phyloP scores from a whole-genome alignment of 345 rosid genomes.

The Gossypium anomalum region DNA sequence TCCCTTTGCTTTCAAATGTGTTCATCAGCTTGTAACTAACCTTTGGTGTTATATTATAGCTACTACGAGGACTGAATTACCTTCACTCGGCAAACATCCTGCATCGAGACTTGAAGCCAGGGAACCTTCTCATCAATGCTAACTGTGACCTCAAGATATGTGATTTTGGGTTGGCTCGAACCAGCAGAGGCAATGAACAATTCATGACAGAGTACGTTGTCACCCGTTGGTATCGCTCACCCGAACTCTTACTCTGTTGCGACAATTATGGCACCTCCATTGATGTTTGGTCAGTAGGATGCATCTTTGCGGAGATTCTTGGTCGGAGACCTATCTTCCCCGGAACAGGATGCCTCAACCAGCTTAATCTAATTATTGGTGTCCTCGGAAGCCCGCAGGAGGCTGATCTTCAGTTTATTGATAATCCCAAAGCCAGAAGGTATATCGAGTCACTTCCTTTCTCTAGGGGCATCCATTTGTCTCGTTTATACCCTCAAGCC shows the following conservation, averaged over 20 bases:
- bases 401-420: conserved; percentile 67
- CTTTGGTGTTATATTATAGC: conserved; percentile 24
- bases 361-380: conserved; percentile 66
- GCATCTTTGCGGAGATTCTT: conserved; percentile 86
- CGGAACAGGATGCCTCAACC: conserved; percentile 78
- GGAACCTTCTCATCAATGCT: conserved; percentile 76
- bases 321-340: conserved; percentile 82
- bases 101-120: conserved; percentile 87
- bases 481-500: conserved; percentile 57
- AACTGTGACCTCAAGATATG: conserved; percentile 80
- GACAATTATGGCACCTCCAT: conserved; percentile 81
- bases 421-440: conserved; percentile 60
- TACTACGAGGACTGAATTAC: conserved; percentile 77
- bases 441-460: conserved; percentile 64
- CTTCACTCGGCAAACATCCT: conserved; percentile 89
- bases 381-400: conserved; percentile 70
- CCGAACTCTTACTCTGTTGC: conserved; percentile 82
- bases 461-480: conserved; percentile 48
- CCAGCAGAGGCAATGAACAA: conserved; percentile 59
- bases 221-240: conserved; percentile 92
- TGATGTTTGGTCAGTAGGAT: conserved; percentile 90
- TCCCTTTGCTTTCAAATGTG: no score
- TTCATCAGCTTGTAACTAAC: background rate
- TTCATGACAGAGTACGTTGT: conserved; percentile 89
- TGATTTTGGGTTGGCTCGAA: conserved; percentile 82